Conservation (phyloP, 352 stramenopile genomes). For the Pythium myriotylum region DNA sequence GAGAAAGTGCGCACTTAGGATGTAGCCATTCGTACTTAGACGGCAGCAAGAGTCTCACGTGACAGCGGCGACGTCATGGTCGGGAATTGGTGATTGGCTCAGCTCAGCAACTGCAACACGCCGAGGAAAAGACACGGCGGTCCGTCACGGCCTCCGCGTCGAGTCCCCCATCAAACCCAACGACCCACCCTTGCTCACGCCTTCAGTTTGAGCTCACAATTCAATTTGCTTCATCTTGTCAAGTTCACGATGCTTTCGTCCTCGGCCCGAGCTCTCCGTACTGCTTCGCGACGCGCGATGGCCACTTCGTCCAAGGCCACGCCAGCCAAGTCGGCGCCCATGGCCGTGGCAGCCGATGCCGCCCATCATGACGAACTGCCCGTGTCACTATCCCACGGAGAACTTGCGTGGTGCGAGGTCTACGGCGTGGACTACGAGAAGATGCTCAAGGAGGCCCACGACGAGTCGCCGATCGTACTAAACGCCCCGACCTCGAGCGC, state of each 20-base stretch:
- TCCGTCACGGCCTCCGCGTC: too few relatives aligned
- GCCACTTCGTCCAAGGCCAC: slow-evolving; percentile 26
- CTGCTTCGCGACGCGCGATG: slow-evolving; percentile 7
- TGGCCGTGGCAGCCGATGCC: slow-evolving; percentile 18
- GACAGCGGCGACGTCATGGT: slow-evolving; percentile 33
- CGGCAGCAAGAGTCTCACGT: slow-evolving; percentile 14
- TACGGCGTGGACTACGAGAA: slow-evolving; percentile 79
- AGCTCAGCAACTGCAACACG: slow-evolving; percentile 38
- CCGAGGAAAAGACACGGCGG: slow-evolving; percentile 39
- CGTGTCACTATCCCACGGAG: slow-evolving; percentile 41
- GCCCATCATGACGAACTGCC: neutral
- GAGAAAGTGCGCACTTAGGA: neutral
- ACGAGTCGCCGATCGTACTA: slow-evolving; percentile 47
- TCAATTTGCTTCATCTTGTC: neutral
- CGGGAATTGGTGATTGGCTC: slow-evolving; percentile 25
- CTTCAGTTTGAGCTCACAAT: neutral
- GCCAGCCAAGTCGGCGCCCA: slow-evolving; percentile 13
- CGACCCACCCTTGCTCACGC: neutral
- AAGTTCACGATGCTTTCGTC: slow-evolving; percentile 14
- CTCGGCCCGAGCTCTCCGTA: slow-evolving; percentile 7
- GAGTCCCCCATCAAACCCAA: neutral
- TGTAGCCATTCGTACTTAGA: slow-evolving; percentile 35
- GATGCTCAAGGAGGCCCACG: slow-evolving; percentile 60
- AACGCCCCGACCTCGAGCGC: slow-evolving; percentile 6
- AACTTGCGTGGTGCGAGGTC: slow-evolving; percentile 76